phyloP scores from a whole-genome alignment of 306 rosid genomes.

The Cicer judaicum region DNA sequence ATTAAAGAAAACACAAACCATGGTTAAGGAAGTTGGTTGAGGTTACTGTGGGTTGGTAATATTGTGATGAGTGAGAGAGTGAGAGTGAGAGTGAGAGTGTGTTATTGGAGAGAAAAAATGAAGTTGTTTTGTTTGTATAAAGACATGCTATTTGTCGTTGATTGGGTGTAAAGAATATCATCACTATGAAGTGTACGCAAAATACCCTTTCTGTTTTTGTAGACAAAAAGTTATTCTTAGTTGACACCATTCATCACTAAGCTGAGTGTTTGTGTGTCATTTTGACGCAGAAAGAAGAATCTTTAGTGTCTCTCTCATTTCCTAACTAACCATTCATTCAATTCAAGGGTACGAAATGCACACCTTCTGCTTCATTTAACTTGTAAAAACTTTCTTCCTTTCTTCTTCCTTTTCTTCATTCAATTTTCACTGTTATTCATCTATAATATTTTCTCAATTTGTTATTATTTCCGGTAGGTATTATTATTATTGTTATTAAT shows the following conservation, averaged over 20 bases:
- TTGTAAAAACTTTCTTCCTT: conserved; percentile 42
- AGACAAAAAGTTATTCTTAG: conserved; percentile 41
- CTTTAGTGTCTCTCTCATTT: conserved; percentile 41
- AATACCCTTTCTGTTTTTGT: conserved; percentile 35
- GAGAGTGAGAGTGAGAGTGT: conserved; percentile 42
- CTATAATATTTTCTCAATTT: conserved; percentile 16
- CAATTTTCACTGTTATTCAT: conserved; percentile 35
- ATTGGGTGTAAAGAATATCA: conserved; percentile 41
- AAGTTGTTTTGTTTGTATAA: conserved; percentile 61
- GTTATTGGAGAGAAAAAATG: conserved; percentile 39
- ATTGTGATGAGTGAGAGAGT: background rate
- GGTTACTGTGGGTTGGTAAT: conserved; percentile 38
- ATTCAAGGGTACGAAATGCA: conserved; percentile 43
- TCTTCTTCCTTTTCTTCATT: conserved; percentile 42
- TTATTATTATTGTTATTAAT: background rate
- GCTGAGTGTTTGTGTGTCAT: background rate
- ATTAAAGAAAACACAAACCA: conserved; percentile 39
- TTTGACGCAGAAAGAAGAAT: conserved; percentile 31
- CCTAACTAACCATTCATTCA: conserved; percentile 31
- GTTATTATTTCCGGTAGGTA: conserved; percentile 7
- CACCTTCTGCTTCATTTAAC: conserved; percentile 24
- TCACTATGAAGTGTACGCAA: background rate
- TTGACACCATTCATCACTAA: conserved; percentile 34
- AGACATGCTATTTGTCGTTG: conserved; percentile 52
- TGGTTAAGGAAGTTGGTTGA: conserved; percentile 47